These are phyloP conservation scores for Mycosphaerella sp. DNA, from an alignment of 2,329 filamentous ascomycete genomes.

Conservation along the genomic window DNA sequence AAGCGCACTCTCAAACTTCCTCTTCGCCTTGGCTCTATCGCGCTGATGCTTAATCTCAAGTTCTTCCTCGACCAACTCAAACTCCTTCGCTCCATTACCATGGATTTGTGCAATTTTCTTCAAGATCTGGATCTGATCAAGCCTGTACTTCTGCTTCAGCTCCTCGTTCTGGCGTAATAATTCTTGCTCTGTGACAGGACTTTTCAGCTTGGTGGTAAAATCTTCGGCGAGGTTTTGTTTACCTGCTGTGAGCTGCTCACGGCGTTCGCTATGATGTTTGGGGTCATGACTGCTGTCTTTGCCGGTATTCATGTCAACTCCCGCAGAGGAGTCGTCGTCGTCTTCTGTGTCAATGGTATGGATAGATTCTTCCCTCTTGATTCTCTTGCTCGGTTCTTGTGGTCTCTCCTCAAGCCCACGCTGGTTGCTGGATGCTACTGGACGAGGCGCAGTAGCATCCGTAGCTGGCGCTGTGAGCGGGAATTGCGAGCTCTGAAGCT, in stretches of 20 bases:
- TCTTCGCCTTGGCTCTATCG: conserved; percentile 1
- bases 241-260: no score
- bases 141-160: conserved; percentile 4
- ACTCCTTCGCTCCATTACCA: not conserved
- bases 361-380: not conserved
- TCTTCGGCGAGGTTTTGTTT: no score
- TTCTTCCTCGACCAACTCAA: conserved; percentile 6
- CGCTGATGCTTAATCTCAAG: conserved; percentile 5
- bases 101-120: conserved; percentile 9
- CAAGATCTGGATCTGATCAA: conserved; percentile 8
- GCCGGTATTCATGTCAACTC: not conserved
- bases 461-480: not conserved
- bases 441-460: not conserved
- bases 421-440: not conserved
- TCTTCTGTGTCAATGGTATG: not conserved
- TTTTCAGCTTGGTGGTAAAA: not conserved
- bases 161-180: conserved; percentile 3
- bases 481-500: no score
- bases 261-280: no score
- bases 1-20: not conserved
- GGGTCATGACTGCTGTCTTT: not conserved
- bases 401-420: not conserved
- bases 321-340: not conserved
- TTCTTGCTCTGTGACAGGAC: not conserved
- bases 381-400: not conserved